These are phyloP conservation scores for Isabelozyma gotoi DNA, from an alignment of 805 yeast genomes.

Conservation along the genomic window DNA sequence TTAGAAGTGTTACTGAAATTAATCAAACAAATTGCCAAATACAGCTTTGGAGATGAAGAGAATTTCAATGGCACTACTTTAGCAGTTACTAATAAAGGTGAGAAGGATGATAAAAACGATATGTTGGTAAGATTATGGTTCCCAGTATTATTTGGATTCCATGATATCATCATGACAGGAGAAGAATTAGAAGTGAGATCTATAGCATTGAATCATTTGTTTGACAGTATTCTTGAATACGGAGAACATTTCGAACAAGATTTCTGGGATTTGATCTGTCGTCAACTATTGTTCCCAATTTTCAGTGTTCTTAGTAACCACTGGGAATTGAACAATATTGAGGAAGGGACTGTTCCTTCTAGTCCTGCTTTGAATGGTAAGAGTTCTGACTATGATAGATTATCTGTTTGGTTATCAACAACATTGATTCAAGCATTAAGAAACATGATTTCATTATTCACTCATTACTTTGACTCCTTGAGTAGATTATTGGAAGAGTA, in stretches of 20 bases:
- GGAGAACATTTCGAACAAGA: slow-evolving; percentile 73
- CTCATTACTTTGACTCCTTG: slow-evolving; percentile 77
- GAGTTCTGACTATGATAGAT: slow-evolving; percentile 51
- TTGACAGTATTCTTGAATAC: slow-evolving; percentile 74
- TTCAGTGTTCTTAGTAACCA: slow-evolving; percentile 75
- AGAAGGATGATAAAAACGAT: slow-evolving; percentile 20
- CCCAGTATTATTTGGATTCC: slow-evolving; percentile 82
- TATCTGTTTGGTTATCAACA: slow-evolving; percentile 95
- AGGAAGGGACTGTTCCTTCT: slow-evolving; percentile 25
- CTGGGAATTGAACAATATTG: slow-evolving; percentile 64
- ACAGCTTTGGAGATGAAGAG: slow-evolving; percentile 26
- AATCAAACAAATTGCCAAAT: slow-evolving; percentile 56
- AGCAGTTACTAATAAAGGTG: slow-evolving; percentile 10
- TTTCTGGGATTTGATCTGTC: slow-evolving; percentile 83
- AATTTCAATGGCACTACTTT: slow-evolving; percentile 9
- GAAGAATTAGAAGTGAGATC: slow-evolving; percentile 94
- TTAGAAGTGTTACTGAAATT: slow-evolving; percentile 69
- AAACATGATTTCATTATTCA: slow-evolving; percentile 79
- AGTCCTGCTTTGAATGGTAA: neutral
- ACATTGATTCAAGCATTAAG: slow-evolving; percentile 94
- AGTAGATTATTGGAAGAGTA: slow-evolving; percentile 76
- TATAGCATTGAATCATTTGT: slow-evolving; percentile 77
- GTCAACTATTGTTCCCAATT: slow-evolving; percentile 82
- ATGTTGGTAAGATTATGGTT: slow-evolving; percentile 68
- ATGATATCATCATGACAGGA: slow-evolving; percentile 88